Evolutionary conservation across 2,329 filamentous ascomycete species (phyloP), one percentile per base, ranked within the genome.

Genomic region (Ophiostoma piceae): DNA sequence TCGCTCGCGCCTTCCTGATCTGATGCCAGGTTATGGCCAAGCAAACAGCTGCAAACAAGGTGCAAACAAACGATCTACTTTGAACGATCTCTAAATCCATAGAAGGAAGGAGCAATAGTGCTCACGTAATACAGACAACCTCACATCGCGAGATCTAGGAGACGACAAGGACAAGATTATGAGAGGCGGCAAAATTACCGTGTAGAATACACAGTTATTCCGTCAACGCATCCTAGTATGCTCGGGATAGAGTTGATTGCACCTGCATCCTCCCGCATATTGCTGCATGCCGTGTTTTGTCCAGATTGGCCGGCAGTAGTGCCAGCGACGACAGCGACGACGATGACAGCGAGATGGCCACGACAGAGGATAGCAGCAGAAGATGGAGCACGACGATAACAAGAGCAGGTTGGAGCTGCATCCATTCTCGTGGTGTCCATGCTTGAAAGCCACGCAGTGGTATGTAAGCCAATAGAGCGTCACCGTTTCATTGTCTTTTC

Each of bases 261-360:
- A 67, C n/a, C 69, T 57, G 69, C 66, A 65, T 47, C 64, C 66
- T 39, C 54, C 69, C 69, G 54, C 66, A 70, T 51, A 70, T 54
- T 70, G 54, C 19, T 29, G n/a, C 22, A 16, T 47, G n/a, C n/a
- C 22, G 66, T 57, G 57, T 67, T 68, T 66, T 66, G 60, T 37
- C 60, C 57, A 70, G 37, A 68, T 68, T 66, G 43, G 41, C 32
- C 26, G 11, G 29, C 29, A 19, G 32, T 11, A 37, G n/a, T 26
- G 22, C n/a, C 51, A 26, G 16, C 51, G 51, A 57, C 51, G n/a
- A 57, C 22, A 26, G n/a, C 22, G 22, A 19, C 43, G 43, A 51
- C 43, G 6, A 26, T 14, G 51, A 26, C 26, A 32, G 26, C 57
- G 22, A 32, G 22, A n/a, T 8, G 19, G 19, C 47, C 16, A 22